Evolutionary conservation across 768 basidiomycete genomes (phyloP).

Genomic region (Hygrophorus russula): DNA sequence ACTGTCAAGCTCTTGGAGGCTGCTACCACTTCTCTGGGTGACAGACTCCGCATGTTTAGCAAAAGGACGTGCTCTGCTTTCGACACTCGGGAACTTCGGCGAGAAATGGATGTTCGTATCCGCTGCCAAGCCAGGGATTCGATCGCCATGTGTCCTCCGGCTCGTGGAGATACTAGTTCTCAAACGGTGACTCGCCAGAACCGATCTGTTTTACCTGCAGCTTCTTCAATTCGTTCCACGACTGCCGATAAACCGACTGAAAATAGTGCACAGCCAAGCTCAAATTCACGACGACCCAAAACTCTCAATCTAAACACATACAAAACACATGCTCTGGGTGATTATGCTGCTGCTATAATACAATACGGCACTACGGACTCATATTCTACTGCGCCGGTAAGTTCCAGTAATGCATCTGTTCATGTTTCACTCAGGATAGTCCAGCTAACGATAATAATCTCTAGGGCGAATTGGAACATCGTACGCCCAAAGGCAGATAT

Average conservation of each 20-base stretch:
- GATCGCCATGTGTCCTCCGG: constrained; percentile 7
- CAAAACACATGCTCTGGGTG: constrained; percentile 6
- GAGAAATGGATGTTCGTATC: constrained; percentile 11
- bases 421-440: not conserved
- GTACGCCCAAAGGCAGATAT: constrained; percentile 18
- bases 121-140: constrained; percentile 2
- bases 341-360: constrained; percentile 3
- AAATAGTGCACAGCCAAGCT: constrained; percentile 12
- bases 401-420: too few relatives aligned
- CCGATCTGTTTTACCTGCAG: constrained; percentile 6
- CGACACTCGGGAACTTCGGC: constrained; percentile 12
- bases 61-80: constrained; percentile 7
- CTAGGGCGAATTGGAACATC: constrained; percentile 26
- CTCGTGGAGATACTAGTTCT: too few relatives aligned
- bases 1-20: too few relatives aligned
- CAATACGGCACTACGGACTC: constrained; percentile 6
- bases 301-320: constrained; percentile 4
- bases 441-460: not conserved
- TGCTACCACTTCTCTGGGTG: constrained; percentile 8
- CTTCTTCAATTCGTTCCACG: too few relatives aligned
- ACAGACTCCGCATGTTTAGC: constrained; percentile 10
- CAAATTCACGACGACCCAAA: constrained; percentile 5
- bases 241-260: too few relatives aligned
- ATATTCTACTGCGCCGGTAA: constrained; percentile 5
- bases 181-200: too few relatives aligned